These are phyloP conservation scores for Trichoderma citrinoviride DNA, from an alignment of 2,329 filamentous ascomycete species.

Conservation along the genomic window DNA sequence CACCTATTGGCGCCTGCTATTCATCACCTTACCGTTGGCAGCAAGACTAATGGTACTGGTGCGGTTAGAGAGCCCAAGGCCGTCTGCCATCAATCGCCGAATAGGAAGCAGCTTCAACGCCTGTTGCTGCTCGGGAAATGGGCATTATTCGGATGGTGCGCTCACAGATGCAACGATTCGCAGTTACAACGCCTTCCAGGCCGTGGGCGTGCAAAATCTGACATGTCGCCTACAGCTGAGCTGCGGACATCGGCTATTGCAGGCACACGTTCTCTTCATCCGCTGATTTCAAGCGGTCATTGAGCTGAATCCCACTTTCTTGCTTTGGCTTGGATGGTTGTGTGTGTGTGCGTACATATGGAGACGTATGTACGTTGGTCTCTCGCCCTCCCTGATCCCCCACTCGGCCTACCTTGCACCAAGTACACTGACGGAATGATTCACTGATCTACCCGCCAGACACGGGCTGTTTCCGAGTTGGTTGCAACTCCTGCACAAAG, in stretches of 20 bases:
- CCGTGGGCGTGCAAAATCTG: constrained; percentile 20
- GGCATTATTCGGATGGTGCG: background rate
- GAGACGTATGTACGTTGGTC: background rate
- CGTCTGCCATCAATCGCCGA: no score
- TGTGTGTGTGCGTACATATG: background rate
- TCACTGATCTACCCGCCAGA: constrained; percentile 21
- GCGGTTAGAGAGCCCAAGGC: background rate
- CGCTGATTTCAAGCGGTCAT: background rate
- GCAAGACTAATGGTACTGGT: background rate
- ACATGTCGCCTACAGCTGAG: constrained; percentile 23
- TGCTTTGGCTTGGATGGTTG: background rate
- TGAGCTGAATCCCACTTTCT: background rate
- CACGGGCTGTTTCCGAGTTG: constrained; percentile 1
- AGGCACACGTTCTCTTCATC: background rate
- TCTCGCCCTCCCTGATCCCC: background rate
- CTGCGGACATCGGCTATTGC: background rate
- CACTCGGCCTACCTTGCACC: background rate
- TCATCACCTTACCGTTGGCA: no score
- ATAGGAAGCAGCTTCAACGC: background rate
- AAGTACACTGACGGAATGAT: constrained; percentile 1
- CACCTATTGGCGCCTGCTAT: no score
- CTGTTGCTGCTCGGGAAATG: background rate
- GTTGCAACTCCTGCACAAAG: background rate
- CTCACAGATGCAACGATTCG: background rate
- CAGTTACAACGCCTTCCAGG: background rate